Evolutionary conservation across 139 green algal genomes (phyloP), one percentile per base, ranked within the genome.

Genomic region (Gonium pectorale): DNA sequence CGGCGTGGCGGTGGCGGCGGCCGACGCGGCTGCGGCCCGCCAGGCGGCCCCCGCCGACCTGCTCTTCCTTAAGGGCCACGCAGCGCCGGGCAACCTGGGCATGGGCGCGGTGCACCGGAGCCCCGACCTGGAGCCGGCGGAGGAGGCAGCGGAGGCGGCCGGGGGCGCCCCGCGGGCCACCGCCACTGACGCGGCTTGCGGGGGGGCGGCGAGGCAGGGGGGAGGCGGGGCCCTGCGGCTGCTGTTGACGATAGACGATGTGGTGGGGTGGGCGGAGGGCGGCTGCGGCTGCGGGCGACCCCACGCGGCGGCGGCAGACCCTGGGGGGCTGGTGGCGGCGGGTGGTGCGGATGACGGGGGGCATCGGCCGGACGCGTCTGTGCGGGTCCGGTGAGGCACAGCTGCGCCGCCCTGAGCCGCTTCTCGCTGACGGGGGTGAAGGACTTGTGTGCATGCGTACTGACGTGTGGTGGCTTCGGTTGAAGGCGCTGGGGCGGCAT

Each of bases 11-110:
- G 85, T 92, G n/a, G 62, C 15, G 6, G 60, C n/a, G 9, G 86
- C 80, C 8, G 86, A 83, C 37, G 59, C 88, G 54, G 46, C 51
- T 5, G 41, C 83, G 33, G 77, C 85, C 13, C 26, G 59, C 27
- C 86, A 88, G 70, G 73, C 67, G 29, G 78, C 2, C 7, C 24
- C 68, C 3, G 85, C 75, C 5, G 85, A 92, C 74, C 33, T 90
- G 74, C 68, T 92, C 3, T 81, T 88, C 33, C 85, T 92, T 13
- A 92, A 92, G 69, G 85, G 88, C 5, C 80, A 92, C 63, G 19
- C 56, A 0, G 85, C 72, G 49, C 67, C 67, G 4, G 88, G 81
- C n/a, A 86, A 83, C 49, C 72, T 52, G 46, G 84, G 73, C 44
- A 80, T 87, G 72, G 80, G 80, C 6, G 73, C 71, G 2, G 86